Evolutionary conservation across 768 basidiomycete species (phyloP), one percentile per base, ranked within the genome.

Genomic region (Dentipellis fragilis): DNA sequence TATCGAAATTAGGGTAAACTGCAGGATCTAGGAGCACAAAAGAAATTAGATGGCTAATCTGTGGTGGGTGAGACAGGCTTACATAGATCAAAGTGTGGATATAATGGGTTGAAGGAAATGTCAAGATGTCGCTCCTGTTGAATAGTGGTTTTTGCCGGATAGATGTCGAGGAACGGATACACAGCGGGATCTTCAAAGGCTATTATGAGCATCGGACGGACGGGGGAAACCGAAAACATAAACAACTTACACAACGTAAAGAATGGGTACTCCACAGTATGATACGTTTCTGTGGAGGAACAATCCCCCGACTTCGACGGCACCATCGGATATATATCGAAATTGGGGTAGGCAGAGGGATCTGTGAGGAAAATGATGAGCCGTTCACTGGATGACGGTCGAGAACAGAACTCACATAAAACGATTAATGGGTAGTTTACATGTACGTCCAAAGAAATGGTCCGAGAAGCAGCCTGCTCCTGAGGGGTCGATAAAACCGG

Each of bases 1-100:
- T 59, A 50, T 66, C 59, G 46, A 63, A 64, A 55, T 62, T 37
- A 5, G 69, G 67, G 51, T 70, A 66, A 51, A 52, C 56, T 29
- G 52, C 58, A 40, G 51, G 52, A 37, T 48, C 54, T 56, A n/a
- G 23, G 21, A 45, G 8, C n/a, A 42, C 21, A 42, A 54, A 34
- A 54, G 52, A 37, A 10, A 16, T 42, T 23, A 12, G 29, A 34
- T 14, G 10, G 9, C 10, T 10, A 22, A 40, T 14, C 2, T 21
- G 22, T 46, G 34, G 12, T 12, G 1, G 29, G 29, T 6, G 29
- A 29, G 29, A 29, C 6, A 29, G 29, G 23, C 58, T 37, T 10
- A 61, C 60, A 57, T n/a, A 55, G 21, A 29, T 55, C 54, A 7
- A 53, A 39, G 10, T 49, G 37, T 10, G 57, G 57, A 52, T 58